Evolutionary conservation across 2,329 filamentous ascomycete species (phyloP).

Genomic region (Xylariomycetidae sp.): DNA sequence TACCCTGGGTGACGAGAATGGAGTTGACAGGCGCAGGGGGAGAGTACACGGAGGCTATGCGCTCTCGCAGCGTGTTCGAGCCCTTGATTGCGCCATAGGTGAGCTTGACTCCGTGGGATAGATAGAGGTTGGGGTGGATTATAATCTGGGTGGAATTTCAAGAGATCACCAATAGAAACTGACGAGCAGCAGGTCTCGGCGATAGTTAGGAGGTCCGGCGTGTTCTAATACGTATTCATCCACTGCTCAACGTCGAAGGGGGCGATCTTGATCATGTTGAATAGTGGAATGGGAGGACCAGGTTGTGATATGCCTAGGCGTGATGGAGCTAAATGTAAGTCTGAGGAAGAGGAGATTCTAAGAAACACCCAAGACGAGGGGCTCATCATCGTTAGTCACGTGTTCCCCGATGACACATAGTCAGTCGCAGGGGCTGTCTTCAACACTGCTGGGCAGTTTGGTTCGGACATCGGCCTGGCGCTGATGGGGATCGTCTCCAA

Average conservation of each 20-base stretch:
- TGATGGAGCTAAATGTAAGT: no score
- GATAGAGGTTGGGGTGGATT: no score
- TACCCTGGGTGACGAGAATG: slow-evolving; percentile 73
- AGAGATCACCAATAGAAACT: slow-evolving; percentile 66
- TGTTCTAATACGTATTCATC: slow-evolving; percentile 59
- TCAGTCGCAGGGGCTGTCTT: slow-evolving; percentile 7
- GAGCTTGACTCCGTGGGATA: no score
- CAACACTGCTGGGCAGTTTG: slow-evolving; percentile 9
- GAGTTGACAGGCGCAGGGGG: slow-evolving; percentile 45
- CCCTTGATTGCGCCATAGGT: slow-evolving; percentile 72
- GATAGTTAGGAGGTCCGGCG: slow-evolving; percentile 60
- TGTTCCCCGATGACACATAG: slow-evolving; percentile 7
- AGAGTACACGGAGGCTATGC: slow-evolving; percentile 63
- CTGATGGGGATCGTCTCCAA: slow-evolving; percentile 5
- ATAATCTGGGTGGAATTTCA: slow-evolving; percentile 52
- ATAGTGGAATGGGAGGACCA: no score
- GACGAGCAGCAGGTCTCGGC: slow-evolving; percentile 77
- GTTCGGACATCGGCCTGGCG: slow-evolving; percentile 6
- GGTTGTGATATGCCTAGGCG: no score
- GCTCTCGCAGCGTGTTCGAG: slow-evolving; percentile 56
- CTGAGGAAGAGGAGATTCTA: no score
- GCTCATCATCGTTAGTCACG: no score
- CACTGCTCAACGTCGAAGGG: slow-evolving; percentile 69
- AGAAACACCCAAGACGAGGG: no score
- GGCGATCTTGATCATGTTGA: slow-evolving; percentile 54